Base-by-base conservation (phyloP, 768 basidiomycete species). In the Phylloporus sp. region DNA sequence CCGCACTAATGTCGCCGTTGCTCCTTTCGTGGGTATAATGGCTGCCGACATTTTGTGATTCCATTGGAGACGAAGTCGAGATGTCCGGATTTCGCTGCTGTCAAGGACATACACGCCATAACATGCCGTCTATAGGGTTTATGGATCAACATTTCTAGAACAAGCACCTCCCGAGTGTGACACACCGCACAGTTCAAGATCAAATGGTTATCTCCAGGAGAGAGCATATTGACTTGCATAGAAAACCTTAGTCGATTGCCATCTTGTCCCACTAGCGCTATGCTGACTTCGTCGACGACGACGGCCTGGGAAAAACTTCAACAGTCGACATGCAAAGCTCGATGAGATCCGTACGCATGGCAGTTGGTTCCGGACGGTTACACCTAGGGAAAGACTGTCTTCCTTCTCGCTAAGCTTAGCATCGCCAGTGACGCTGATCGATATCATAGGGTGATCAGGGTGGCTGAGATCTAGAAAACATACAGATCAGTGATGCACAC, bases 161-260 rank as follows among this genome's bases (percentile, higher is more conserved):
- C 6, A 38, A 29, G 26, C 13, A 14, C 24, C 9, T 6, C 31
- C 44, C 27, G 3, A 23, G 37, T 44, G 37, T 45, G 32, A 66
- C 86, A 55, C 63, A 94, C 93, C 8, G 86, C 76, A 59, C 85
- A 93, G 56, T 78, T 83, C 32, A 91, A 62, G 0, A 69, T 76
- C 29, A 87, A 55, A 1, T 59, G 53, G 18, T 80, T 85, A 38
- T 69, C 68, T 6, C 92, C 93, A 0, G 84, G 72, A 1, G 68
- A 58, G 21, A 95, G 67, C 3, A 59, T 62, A 17, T 71, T 57
- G 0, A 67, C 56, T 4, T 69, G 63, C 1, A 71, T 54, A 3
- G 71, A 67, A 56, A 85, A 93, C 52, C 68, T 75, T 36, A 86
- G 69, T 43, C 74, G 77, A 42, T 83, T 81, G 5, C 74, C 69